Percentiles rank a stretch among this genome's conserved stretches.
Evolutionary conservation across 225 moss, liverwort and hornwort species (phyloP).

Genomic region (Bryum argenteum): DNA sequence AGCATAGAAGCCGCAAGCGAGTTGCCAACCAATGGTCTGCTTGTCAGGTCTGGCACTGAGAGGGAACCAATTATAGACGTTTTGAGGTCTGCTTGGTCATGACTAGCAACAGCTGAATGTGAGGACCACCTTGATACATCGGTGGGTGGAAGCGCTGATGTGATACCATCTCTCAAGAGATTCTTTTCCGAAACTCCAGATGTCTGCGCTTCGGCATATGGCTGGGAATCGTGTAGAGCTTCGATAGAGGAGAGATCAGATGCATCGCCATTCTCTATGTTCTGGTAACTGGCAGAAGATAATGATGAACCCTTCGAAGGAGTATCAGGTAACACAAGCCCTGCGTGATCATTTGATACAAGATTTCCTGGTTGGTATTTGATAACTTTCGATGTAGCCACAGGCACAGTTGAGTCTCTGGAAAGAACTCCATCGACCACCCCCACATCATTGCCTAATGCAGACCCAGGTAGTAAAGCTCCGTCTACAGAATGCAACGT

Average conservation of each 20-base stretch:
- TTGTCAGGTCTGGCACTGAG: conserved; percentile 27
- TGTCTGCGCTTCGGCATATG: conserved; percentile 28
- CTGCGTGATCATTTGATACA: conserved; percentile 18
- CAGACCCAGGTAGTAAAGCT: conserved; percentile 19
- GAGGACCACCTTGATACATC: conserved; percentile 30
- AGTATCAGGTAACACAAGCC: conserved; percentile 21
- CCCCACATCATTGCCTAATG: conserved; percentile 18
- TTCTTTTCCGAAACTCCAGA: conserved; percentile 32
- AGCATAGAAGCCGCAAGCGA: conserved; percentile 16
- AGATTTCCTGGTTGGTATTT: conserved; percentile 16
- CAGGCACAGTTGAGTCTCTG: conserved; percentile 26
- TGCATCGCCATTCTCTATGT: conserved; percentile 23
- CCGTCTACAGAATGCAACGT: conserved; percentile 12
- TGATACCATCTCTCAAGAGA: conserved; percentile 22
- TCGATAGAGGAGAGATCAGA: conserved; percentile 22
- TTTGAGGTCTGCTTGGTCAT: conserved; percentile 18
- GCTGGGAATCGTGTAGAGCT: conserved; percentile 18
- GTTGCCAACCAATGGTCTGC: conserved; percentile 30
- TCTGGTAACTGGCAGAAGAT: conserved; percentile 30
- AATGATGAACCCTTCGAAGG: conserved; percentile 15
- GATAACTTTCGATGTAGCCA: conserved; percentile 2
- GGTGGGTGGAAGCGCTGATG: conserved; percentile 26
- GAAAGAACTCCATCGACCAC: conserved; percentile 22
- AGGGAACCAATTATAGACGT: conserved; percentile 25
- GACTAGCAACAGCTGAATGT: conserved; percentile 29